phyloP scores from a whole-genome alignment of 2,329 filamentous ascomycete genomes.

The Teratosphaeria pseudoeucalypti region DNA sequence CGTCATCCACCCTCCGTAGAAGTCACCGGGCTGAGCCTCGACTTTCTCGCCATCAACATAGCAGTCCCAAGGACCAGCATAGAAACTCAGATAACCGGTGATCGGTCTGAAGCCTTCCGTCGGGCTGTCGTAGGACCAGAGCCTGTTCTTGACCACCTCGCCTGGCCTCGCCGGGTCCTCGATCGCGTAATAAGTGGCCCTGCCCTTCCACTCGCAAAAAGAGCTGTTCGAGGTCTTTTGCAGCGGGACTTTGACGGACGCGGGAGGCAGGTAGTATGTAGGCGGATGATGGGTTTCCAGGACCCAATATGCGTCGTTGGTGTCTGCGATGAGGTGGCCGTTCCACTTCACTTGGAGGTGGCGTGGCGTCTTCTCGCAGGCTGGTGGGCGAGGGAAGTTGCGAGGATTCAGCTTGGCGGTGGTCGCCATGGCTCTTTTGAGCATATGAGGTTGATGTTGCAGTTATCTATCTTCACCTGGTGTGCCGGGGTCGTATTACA shows the following conservation, averaged over 20 bases:
- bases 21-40: slow-evolving; percentile 49
- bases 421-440: slow-evolving; percentile 11
- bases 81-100: slow-evolving; percentile 49
- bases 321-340: slow-evolving; percentile 47
- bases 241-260: slow-evolving; percentile 39
- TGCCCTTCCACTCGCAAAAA: slow-evolving; percentile 53
- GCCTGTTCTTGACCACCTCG: slow-evolving; percentile 39
- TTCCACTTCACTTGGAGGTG: slow-evolving; percentile 48
- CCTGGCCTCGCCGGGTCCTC: slow-evolving; percentile 29
- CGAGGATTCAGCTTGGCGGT: slow-evolving; percentile 43
- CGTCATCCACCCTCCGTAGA: slow-evolving; percentile 56
- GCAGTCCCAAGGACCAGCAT: slow-evolving; percentile 52
- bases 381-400: slow-evolving; percentile 48
- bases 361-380: slow-evolving; percentile 43
- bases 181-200: slow-evolving; percentile 48
- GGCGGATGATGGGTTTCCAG: slow-evolving; percentile 54
- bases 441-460: slow-evolving; percentile 3
- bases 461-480: neutral
- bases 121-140: slow-evolving; percentile 51
- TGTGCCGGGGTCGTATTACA: neutral
- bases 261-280: slow-evolving; percentile 51
- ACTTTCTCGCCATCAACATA: slow-evolving; percentile 52
- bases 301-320: slow-evolving; percentile 50
- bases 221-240: slow-evolving; percentile 36
- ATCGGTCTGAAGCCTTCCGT: slow-evolving; percentile 43